These are phyloP conservation scores for Isatis lusitanica DNA, from an alignment of 441 rosid species.

Conservation along the genomic window DNA sequence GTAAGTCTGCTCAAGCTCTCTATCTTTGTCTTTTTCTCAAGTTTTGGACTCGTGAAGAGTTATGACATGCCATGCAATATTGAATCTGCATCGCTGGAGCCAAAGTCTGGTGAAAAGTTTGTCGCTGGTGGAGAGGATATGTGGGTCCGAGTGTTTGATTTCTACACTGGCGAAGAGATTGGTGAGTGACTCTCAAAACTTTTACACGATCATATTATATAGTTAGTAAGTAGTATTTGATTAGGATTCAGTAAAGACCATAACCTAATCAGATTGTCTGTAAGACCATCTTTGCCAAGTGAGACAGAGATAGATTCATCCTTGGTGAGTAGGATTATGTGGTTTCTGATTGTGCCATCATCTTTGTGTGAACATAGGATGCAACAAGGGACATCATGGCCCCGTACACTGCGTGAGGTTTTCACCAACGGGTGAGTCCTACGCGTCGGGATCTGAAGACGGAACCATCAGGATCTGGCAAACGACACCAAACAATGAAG, in stretches of 20 bases:
- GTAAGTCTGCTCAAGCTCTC: background rate
- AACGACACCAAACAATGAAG: conserved; percentile 54
- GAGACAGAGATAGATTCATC: too few species aligned
- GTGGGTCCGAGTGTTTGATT: conserved; percentile 63
- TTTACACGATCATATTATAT: background rate
- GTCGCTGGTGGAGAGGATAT: conserved; percentile 72
- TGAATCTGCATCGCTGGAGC: conserved; percentile 92
- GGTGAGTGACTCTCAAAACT: conserved; percentile 45
- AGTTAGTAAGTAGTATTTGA: background rate
- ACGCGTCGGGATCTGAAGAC: conserved; percentile 97
- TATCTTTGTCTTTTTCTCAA: background rate
- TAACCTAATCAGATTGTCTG: background rate
- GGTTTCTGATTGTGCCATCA: background rate
- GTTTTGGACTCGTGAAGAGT: conserved; percentile 78
- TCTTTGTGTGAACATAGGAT: conserved; percentile 47
- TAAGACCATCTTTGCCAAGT: background rate
- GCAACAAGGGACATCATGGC: conserved; percentile 99
- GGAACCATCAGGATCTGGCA: conserved; percentile 99
- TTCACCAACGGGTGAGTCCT: conserved; percentile 93
- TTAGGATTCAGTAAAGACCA: background rate
- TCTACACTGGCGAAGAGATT: conserved; percentile 88
- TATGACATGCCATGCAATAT: conserved; percentile 71
- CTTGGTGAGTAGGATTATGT: too few species aligned
- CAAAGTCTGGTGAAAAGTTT: conserved; percentile 87
- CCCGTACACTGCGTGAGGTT: conserved; percentile 93